phyloP scores from a whole-genome alignment of 495 filamentous ascomycete species.

The Tuber magnatum region DNA sequence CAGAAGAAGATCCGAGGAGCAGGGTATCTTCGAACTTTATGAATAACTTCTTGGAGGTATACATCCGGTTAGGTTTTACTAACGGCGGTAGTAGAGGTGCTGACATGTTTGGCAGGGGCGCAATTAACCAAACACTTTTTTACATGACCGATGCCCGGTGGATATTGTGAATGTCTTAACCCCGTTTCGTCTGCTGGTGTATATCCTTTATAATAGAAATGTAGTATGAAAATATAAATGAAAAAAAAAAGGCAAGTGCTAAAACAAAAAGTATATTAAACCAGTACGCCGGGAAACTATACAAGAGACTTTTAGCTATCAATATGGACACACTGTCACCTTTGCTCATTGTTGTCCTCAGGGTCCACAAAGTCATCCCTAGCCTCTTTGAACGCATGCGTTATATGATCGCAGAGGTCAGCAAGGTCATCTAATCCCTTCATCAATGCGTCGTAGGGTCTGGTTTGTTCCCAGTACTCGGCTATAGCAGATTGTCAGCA shows the following conservation, averaged over 20 bases:
- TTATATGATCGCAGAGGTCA: slow-evolving; percentile 85
- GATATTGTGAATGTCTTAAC: slow-evolving; percentile 6
- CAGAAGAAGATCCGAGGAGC: slow-evolving; percentile 74
- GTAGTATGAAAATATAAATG: not conserved
- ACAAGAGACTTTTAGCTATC: slow-evolving; percentile 6
- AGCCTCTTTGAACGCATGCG: slow-evolving; percentile 68
- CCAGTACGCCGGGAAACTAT: slow-evolving; percentile 8
- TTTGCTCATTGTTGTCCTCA: slow-evolving; percentile 12
- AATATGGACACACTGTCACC: not conserved
- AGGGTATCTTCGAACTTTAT: slow-evolving; percentile 81
- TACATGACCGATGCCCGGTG: not conserved
- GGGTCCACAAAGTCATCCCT: slow-evolving; percentile 56
- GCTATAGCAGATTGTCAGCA: slow-evolving; percentile 8
- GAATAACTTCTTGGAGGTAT: slow-evolving; percentile 81
- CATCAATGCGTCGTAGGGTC: slow-evolving; percentile 72
- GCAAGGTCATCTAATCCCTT: slow-evolving; percentile 83
- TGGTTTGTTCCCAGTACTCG: slow-evolving; percentile 55
- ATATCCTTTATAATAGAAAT: slow-evolving; percentile 23
- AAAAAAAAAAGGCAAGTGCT: not conserved
- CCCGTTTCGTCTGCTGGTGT: slow-evolving; percentile 30
- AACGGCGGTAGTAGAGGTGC: slow-evolving; percentile 7
- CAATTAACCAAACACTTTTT: slow-evolving; percentile 34
- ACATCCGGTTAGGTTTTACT: slow-evolving; percentile 13
- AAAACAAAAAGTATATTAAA: not conserved
- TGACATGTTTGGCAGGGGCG: slow-evolving; percentile 39